Base-by-base conservation (phyloP, 345 rosid genomes). In the Abelmoschus esculentus region DNA sequence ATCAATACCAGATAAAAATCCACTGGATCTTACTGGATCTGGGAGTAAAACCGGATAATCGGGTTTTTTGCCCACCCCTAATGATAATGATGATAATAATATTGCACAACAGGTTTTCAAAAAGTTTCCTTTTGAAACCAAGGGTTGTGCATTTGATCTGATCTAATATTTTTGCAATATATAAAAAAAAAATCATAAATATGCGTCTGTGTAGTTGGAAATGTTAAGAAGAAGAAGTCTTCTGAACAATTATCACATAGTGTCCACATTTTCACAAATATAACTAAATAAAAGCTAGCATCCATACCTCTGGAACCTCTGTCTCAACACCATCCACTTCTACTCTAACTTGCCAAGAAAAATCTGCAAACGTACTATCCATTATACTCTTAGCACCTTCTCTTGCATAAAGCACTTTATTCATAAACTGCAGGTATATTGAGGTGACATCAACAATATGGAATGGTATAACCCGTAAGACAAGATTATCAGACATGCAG, bases 371-470 rank as follows among this genome's bases (percentile, higher is more conserved):
- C 5, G 96, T 90, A 61, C 96, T 78, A 77, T 90, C 96, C 96
- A 92, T 92, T 80, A 92, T 90, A 73, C 86, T 83, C 81, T 83
- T 88, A 44, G 96, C 98, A 72, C 98, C 98, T 81, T 90, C 95
- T 80, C 95, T 86, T 31, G 96, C 96, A 70, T 92, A 92, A 49
- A 90, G 92, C 34, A 92, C 95, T 79, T 92, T 90, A 49, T 92
- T 92, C 96, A 92, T 88, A 79, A 92, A 90, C 96, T 92, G 86
- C 83, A 85, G 4, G 67, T 57, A 62, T 6, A 72, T 47, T 38
- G 36, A 54, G 70, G 57, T 40, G 58, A 72, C 52, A 57, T 75
- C 66, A 79, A 74, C 36, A 49, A 60, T 50, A 42, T n/a, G 9
- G 6, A 73, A 49, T 50, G 40, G n/a, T 38, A 73, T 31, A n/a